Conservation (phyloP, 768 basidiomycete genomes). For the Lactifluus hygrophoroides region DNA sequence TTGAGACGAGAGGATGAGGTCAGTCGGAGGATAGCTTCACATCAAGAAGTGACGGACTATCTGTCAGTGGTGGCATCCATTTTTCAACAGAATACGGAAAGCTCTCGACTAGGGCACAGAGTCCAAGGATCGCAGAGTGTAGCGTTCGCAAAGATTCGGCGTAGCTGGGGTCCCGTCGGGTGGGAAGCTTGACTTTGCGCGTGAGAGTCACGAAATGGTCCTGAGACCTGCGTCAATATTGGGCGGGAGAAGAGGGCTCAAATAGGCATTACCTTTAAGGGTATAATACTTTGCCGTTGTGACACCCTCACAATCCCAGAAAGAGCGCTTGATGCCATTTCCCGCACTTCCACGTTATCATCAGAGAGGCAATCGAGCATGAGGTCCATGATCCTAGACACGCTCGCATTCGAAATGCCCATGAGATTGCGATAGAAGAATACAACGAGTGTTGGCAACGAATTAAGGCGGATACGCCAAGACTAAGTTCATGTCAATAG, state of each 20-base stretch:
- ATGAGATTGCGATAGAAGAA: slow-evolving; percentile 89
- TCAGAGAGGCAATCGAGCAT: slow-evolving; percentile 78
- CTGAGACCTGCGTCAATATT: slow-evolving; percentile 30
- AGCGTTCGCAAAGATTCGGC: slow-evolving; percentile 62
- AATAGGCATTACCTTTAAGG: slow-evolving; percentile 54
- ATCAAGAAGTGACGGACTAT: slow-evolving; percentile 37
- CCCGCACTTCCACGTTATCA: slow-evolving; percentile 88
- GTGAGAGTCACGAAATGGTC: slow-evolving; percentile 71
- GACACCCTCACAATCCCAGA: slow-evolving; percentile 85
- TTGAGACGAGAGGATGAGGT: slow-evolving; percentile 3
- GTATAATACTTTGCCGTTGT: slow-evolving; percentile 78
- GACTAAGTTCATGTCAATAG: slow-evolving; percentile 40
- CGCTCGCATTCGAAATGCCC: slow-evolving; percentile 57
- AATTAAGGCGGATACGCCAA: slow-evolving; percentile 85
- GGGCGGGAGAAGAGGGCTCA: slow-evolving; percentile 1
- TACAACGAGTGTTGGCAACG: slow-evolving; percentile 78
- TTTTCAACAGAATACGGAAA: slow-evolving; percentile 48
- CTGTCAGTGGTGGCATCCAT: slow-evolving; percentile 58
- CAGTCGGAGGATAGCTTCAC: neutral
- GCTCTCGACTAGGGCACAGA: slow-evolving; percentile 44
- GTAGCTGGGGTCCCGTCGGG: slow-evolving; percentile 61
- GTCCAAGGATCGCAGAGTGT: slow-evolving; percentile 57
- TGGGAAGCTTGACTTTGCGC: slow-evolving; percentile 53
- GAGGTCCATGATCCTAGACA: slow-evolving; percentile 71
- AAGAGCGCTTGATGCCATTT: slow-evolving; percentile 80